Conservation (phyloP, 2,329 filamentous ascomycete species). For the Whalleya microplaca region DNA sequence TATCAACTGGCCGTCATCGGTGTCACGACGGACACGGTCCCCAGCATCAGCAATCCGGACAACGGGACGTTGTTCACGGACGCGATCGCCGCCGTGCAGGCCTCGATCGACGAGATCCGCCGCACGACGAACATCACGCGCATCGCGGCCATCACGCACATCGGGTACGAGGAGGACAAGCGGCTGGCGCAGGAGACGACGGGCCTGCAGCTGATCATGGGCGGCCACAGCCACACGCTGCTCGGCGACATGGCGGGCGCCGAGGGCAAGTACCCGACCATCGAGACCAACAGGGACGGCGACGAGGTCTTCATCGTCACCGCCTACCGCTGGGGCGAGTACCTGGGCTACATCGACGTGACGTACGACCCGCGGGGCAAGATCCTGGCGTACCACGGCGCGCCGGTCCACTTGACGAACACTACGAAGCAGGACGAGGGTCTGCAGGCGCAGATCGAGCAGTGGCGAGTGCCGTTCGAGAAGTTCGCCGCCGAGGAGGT, state of each 20-base stretch:
- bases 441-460: slow-evolving; percentile 57
- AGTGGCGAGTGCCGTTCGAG: slow-evolving; percentile 65
- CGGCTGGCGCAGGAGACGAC: slow-evolving; percentile 61
- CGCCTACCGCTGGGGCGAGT: slow-evolving; percentile 70
- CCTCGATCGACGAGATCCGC: slow-evolving; percentile 64
- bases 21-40: slow-evolving; percentile 63
- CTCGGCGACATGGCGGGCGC: slow-evolving; percentile 63
- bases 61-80: slow-evolving; percentile 62
- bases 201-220: slow-evolving; percentile 69
- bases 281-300: slow-evolving; percentile 61
- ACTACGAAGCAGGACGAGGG: slow-evolving; percentile 58
- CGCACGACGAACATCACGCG: slow-evolving; percentile 64
- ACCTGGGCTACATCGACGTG: slow-evolving; percentile 69
- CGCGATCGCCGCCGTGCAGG: slow-evolving; percentile 60
- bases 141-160: slow-evolving; percentile 69
- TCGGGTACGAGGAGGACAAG: slow-evolving; percentile 67
- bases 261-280: slow-evolving; percentile 65
- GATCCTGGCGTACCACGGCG: slow-evolving; percentile 65
- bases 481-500: slow-evolving; percentile 61
- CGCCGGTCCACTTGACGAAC: slow-evolving; percentile 67
- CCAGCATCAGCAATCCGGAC: slow-evolving; percentile 61
- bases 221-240: slow-evolving; percentile 46
- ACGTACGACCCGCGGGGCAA: slow-evolving; percentile 64
- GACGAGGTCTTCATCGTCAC: slow-evolving; percentile 72
- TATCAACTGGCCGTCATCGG: slow-evolving; percentile 66